Evolutionary conservation across 2,329 filamentous ascomycete species (phyloP).

Genomic region (Aspergillus niger): DNA sequence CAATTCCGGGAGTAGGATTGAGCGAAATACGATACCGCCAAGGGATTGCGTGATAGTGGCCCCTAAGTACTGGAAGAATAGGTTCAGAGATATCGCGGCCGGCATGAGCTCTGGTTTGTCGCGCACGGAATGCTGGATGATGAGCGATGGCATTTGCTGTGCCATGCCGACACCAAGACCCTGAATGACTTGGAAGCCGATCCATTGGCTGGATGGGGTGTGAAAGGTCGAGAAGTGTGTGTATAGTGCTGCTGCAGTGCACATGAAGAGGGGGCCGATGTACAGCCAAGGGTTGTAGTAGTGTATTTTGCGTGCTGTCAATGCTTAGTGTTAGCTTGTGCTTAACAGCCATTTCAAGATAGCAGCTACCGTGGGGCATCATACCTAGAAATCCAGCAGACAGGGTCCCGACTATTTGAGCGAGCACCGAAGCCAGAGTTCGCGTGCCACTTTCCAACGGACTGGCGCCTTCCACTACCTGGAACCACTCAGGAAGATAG

Average conservation of each 20-base stretch:
- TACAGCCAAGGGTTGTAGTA: slow-evolving; percentile 12
- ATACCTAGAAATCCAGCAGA: background rate
- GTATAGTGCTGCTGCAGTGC: slow-evolving; percentile 5
- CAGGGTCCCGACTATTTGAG: background rate
- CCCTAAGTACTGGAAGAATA: slow-evolving; percentile 10
- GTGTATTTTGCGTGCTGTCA: background rate
- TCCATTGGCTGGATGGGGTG: slow-evolving; percentile 10
- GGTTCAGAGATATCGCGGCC: slow-evolving; percentile 2
- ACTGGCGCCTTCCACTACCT: background rate
- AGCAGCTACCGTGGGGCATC: background rate
- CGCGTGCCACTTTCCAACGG: background rate
- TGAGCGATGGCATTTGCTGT: slow-evolving; percentile 11
- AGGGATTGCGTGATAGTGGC: slow-evolving; percentile 4
- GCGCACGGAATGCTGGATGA: slow-evolving; percentile 3
- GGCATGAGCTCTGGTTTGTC: slow-evolving; percentile 9
- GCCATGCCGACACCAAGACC: slow-evolving; percentile 11
- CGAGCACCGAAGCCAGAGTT: background rate
- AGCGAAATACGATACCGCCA: background rate
- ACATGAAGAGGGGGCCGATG: slow-evolving; percentile 6
- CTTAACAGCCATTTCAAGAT: too few relatives aligned
- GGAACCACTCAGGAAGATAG: background rate
- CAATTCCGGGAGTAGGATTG: background rate
- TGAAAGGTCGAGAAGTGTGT: slow-evolving; percentile 2
- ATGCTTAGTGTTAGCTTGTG: background rate
- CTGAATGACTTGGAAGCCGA: slow-evolving; percentile 12